Evolutionary conservation across 495 filamentous ascomycete genomes (phyloP).

Genomic region (Pyrenula massariospora): DNA sequence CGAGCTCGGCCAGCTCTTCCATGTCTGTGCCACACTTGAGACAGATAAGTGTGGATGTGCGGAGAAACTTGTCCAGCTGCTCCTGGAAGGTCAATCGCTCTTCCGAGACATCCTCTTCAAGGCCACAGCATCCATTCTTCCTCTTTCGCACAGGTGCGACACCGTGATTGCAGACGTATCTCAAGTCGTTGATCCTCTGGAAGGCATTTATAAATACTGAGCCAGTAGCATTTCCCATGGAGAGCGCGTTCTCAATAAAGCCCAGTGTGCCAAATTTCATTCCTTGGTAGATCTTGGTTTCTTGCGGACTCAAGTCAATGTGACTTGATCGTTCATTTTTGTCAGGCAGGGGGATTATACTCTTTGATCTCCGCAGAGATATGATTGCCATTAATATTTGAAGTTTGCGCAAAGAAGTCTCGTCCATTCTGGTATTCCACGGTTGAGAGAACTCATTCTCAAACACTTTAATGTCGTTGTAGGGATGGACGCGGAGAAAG

Average conservation of each 20-base stretch:
- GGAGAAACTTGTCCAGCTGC: too few relatives aligned
- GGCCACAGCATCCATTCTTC: too few relatives aligned
- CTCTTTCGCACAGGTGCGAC: background rate
- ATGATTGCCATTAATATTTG: constrained; percentile 2
- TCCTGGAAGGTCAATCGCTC: too few relatives aligned
- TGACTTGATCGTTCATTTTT: constrained; percentile 2
- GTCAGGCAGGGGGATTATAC: constrained; percentile 3
- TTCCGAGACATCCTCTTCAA: too few relatives aligned
- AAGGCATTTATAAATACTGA: too few relatives aligned
- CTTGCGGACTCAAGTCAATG: background rate
- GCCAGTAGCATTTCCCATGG: background rate
- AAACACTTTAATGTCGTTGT: constrained; percentile 11
- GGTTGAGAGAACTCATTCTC: constrained; percentile 3
- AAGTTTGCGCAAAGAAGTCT: constrained; percentile 3
- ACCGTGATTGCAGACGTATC: background rate
- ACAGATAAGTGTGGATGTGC: too few relatives aligned
- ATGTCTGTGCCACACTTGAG: background rate
- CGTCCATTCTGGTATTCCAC: constrained; percentile 1
- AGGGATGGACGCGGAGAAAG: constrained; percentile 73
- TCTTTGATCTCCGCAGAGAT: constrained; percentile 3
- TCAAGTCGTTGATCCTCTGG: background rate
- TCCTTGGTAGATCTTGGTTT: constrained; percentile 3
- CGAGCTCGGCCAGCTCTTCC: too few relatives aligned
- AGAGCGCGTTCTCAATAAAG: constrained; percentile 3
- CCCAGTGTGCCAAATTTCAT: constrained; percentile 2